A percentile compares a stretch with the other conserved stretches of the same genome.
These are phyloP conservation scores for Alopecurus myosuroides DNA, from an alignment of 176 grass and related monocot genomes.

Conservation along the genomic window DNA sequence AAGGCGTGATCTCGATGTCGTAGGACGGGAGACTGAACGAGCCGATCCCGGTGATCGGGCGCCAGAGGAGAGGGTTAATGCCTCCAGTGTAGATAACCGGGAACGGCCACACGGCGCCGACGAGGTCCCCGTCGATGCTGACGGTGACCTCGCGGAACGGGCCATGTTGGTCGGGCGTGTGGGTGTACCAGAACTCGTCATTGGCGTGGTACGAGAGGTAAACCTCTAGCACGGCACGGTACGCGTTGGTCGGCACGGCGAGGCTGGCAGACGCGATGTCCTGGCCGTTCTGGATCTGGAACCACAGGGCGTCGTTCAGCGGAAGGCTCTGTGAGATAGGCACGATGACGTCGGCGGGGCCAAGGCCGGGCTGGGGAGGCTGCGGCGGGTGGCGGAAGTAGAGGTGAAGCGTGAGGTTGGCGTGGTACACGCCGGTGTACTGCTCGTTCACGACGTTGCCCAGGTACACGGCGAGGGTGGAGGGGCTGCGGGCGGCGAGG, in stretches of 20 bases:
- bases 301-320: constrained; percentile 70
- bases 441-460: constrained; percentile 54
- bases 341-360: constrained; percentile 61
- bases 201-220: constrained; percentile 58
- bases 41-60: constrained; percentile 70
- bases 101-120: constrained; percentile 84
- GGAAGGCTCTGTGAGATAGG: constrained; percentile 54
- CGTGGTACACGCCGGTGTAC: constrained; percentile 76
- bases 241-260: constrained; percentile 49
- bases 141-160: constrained; percentile 80
- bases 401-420: constrained; percentile 62
- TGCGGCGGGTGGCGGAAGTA: constrained; percentile 44
- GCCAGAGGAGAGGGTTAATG: constrained; percentile 63
- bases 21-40: constrained; percentile 87
- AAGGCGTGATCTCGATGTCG: constrained; percentile 75
- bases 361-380: constrained; percentile 1
- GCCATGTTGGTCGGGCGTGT: constrained; percentile 23
- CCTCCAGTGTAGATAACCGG: constrained; percentile 81
- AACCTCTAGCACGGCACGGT: constrained; percentile 74
- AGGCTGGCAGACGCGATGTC: constrained; percentile 45
- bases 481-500: constrained; percentile 31
- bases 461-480: constrained; percentile 75
- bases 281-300: constrained; percentile 26
- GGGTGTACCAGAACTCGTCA: constrained; percentile 89
- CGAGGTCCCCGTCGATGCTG: constrained; percentile 47